phyloP scores from a whole-genome alignment of 2,329 filamentous ascomycete genomes.

The Nigrospora osmanthi region DNA sequence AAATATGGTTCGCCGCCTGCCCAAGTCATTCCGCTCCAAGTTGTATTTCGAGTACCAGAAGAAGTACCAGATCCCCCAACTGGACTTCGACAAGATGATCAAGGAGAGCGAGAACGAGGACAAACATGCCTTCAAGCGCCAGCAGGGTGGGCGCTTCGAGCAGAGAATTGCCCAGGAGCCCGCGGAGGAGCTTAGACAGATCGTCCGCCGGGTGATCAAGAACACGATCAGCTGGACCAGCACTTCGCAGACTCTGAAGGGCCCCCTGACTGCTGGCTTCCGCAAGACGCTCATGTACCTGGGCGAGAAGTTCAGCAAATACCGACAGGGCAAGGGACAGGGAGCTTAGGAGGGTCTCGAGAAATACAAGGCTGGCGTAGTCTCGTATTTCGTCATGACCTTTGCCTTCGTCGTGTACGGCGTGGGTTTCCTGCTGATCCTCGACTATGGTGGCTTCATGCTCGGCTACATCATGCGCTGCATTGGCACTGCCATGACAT shows the following conservation, averaged over 20 bases:
- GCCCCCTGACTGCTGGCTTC: conserved; percentile 70
- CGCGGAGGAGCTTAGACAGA: conserved; percentile 55
- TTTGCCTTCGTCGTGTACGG: too few relatives aligned
- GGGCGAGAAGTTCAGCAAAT: conserved; percentile 71
- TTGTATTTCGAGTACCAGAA: conserved; percentile 93
- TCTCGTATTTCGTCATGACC: too few relatives aligned
- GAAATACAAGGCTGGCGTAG: too few relatives aligned
- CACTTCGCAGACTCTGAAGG: conserved; percentile 79
- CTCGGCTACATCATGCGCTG: too few relatives aligned
- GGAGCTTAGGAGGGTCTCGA: neutral
- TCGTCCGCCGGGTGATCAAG: conserved; percentile 70
- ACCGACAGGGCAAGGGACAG: conserved; percentile 30
- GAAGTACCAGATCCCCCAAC: conserved; percentile 76
- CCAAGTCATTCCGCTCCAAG: conserved; percentile 76
- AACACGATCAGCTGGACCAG: conserved; percentile 91
- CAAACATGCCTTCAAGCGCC: conserved; percentile 58
- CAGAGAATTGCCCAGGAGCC: conserved; percentile 69
- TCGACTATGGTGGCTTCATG: too few relatives aligned
- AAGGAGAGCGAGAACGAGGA: conserved; percentile 66
- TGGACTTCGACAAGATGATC: conserved; percentile 81
- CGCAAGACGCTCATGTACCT: conserved; percentile 66
- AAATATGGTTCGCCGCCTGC: conserved; percentile 93
- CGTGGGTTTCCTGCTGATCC: too few relatives aligned
- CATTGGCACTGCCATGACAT: too few relatives aligned
- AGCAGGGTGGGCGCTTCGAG: conserved; percentile 80